Evolutionary conservation across 106 monocot species (phyloP).

Genomic region (Amphibolis antarctica): DNA sequence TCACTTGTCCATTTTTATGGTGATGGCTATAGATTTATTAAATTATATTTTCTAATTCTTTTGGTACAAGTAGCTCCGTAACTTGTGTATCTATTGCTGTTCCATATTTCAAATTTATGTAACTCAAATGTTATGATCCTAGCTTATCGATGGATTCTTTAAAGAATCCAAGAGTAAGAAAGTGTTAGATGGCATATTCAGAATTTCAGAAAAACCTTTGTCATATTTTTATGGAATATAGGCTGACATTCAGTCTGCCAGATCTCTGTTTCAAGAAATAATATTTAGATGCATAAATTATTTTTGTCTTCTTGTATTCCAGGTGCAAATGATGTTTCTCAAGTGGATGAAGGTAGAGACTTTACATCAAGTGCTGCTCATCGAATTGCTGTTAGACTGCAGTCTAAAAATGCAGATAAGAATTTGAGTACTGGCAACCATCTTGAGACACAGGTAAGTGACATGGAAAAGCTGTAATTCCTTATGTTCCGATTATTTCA

Average conservation of each 20-base stretch:
- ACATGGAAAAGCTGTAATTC: background rate
- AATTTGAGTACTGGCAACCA: background rate
- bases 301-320: background rate
- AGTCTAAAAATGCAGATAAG: background rate
- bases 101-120: too few species aligned
- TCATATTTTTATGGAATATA: too few species aligned
- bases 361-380: background rate
- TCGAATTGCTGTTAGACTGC: conserved; percentile 2
- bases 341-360: conserved; percentile 2
- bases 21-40: too few species aligned
- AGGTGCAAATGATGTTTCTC: conserved; percentile 5
- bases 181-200: too few species aligned
- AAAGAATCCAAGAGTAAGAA: too few species aligned
- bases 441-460: conserved; percentile 4
- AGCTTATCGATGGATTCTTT: too few species aligned
- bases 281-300: background rate
- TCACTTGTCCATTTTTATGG: too few species aligned
- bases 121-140: too few species aligned
- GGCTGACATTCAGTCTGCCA: background rate
- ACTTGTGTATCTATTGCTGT: too few species aligned
- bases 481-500: background rate
- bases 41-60: too few species aligned
- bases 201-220: too few species aligned
- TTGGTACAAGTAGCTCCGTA: too few species aligned
- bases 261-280: background rate